Percentiles rank a stretch among this genome's conserved stretches.
Evolutionary conservation across 2,329 filamentous ascomycete species (phyloP).

Genomic region (Orbilia brochopaga): DNA sequence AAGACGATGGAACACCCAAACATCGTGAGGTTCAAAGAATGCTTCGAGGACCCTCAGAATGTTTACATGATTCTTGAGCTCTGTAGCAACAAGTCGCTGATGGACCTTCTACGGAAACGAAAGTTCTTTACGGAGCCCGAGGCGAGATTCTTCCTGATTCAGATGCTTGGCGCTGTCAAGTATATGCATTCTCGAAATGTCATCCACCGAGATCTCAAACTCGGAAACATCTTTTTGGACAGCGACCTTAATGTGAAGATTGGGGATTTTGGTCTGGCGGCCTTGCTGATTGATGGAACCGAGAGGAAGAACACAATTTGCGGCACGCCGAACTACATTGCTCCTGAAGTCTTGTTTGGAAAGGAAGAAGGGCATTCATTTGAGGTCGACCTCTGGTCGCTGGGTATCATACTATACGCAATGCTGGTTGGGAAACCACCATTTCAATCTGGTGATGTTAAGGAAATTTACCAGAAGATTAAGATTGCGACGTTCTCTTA

Average conservation of each 20-base stretch:
- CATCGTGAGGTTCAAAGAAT: slow-evolving; percentile 92
- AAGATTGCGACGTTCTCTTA: slow-evolving; percentile 46
- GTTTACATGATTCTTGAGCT: slow-evolving; percentile 95
- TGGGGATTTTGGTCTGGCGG: slow-evolving; percentile 93
- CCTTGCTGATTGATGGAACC: slow-evolving; percentile 85
- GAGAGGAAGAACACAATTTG: slow-evolving; percentile 94
- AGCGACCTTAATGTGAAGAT: slow-evolving; percentile 96
- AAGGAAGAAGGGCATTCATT: slow-evolving; percentile 90
- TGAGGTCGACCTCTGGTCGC: slow-evolving; percentile 90
- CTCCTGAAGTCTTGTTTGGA: slow-evolving; percentile 86
- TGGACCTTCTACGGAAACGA: slow-evolving; percentile 77
- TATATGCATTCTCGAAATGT: slow-evolving; percentile 96
- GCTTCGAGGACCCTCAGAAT: slow-evolving; percentile 85
- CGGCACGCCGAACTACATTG: slow-evolving; percentile 97
- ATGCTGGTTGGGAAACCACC: slow-evolving; percentile 96
- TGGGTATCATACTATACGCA: slow-evolving; percentile 90
- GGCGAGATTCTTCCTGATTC: slow-evolving; percentile 89
- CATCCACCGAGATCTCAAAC: slow-evolving; percentile 95
- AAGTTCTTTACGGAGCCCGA: slow-evolving; percentile 91
- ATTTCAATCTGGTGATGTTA: slow-evolving; percentile 88
- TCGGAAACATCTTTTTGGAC: slow-evolving; percentile 96
- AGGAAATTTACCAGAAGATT: slow-evolving; percentile 75
- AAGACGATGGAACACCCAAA: slow-evolving; percentile 97
- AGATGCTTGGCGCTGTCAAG: slow-evolving; percentile 95
- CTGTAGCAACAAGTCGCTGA: slow-evolving; percentile 92